Percentiles rank a stretch among this genome's conserved stretches.
Conservation (phyloP, 495 filamentous ascomycete genomes). For the Penicillium desertorum region DNA sequence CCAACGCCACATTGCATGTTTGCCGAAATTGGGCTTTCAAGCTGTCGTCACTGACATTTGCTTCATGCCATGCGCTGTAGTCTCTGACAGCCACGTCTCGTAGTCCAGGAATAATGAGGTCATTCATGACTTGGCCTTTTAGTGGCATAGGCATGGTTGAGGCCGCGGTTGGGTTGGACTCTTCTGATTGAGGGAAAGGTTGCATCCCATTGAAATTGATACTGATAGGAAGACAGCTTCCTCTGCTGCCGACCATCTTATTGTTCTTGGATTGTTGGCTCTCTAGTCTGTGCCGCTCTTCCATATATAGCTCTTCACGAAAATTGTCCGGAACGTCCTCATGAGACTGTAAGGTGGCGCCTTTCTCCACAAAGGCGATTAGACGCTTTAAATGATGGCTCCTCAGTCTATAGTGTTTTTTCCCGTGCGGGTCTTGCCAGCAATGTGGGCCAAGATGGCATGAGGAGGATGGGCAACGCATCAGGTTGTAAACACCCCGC, state of each 20-base stretch:
- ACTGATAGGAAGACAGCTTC: conserved; percentile 6
- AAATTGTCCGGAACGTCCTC: conserved; percentile 18
- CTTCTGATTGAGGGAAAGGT: not conserved
- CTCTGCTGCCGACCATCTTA: not conserved
- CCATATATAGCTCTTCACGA: conserved; percentile 8
- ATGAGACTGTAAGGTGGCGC: conserved; percentile 15
- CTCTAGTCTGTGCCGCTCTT: conserved; percentile 7
- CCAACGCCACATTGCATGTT: conserved; percentile 23
- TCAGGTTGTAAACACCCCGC: conserved; percentile 6
- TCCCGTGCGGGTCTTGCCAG: conserved; percentile 16
- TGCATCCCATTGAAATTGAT: not conserved
- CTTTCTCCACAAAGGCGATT: conserved; percentile 20
- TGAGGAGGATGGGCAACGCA: conserved; percentile 2
- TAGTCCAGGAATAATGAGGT: conserved; percentile 8
- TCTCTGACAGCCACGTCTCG: conserved; percentile 15
- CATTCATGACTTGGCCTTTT: not conserved
- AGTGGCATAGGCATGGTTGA: not conserved
- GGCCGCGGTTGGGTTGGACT: not conserved
- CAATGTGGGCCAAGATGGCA: not conserved
- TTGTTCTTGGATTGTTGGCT: conserved; percentile 2
- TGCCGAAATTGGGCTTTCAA: conserved; percentile 22
- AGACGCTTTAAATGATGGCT: conserved; percentile 20
- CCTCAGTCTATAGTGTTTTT: conserved; percentile 22
- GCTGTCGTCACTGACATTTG: conserved; percentile 18
- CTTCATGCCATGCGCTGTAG: conserved; percentile 26